These are phyloP conservation scores for Usnea hakonensis DNA, from an alignment of 495 filamentous ascomycete species.

Conservation along the genomic window DNA sequence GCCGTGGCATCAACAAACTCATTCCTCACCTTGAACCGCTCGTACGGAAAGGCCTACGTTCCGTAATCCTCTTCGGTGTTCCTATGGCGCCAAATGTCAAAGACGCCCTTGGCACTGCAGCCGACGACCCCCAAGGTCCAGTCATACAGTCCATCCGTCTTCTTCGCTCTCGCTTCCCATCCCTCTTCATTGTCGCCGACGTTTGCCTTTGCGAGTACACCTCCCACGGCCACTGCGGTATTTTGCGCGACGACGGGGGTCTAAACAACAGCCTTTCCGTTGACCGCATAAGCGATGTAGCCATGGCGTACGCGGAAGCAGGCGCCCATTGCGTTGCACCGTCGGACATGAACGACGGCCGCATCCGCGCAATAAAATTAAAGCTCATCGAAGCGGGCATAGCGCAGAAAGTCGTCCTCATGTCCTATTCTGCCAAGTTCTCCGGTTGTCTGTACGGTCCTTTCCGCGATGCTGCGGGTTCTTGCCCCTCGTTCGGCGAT, in stretches of 20 bases:
- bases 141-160: slow-evolving; percentile 80
- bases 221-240: slow-evolving; percentile 96
- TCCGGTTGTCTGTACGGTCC: slow-evolving; percentile 93
- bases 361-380: slow-evolving; percentile 91
- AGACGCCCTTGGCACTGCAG: slow-evolving; percentile 85
- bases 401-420: slow-evolving; percentile 79
- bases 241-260: slow-evolving; percentile 81
- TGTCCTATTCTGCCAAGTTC: slow-evolving; percentile 98
- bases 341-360: slow-evolving; percentile 97
- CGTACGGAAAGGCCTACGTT: slow-evolving; percentile 77
- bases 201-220: slow-evolving; percentile 99
- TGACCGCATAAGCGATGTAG: slow-evolving; percentile 87
- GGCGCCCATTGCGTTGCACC: slow-evolving; percentile 96
- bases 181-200: slow-evolving; percentile 82
- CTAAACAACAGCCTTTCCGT: slow-evolving; percentile 89
- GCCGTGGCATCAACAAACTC: slow-evolving; percentile 78
- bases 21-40: slow-evolving; percentile 78
- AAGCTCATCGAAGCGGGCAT: slow-evolving; percentile 89
- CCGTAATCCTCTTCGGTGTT: slow-evolving; percentile 93
- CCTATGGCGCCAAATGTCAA: slow-evolving; percentile 72
- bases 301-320: slow-evolving; percentile 83
- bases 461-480: slow-evolving; percentile 93
- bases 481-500: slow-evolving; percentile 86
- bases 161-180: slow-evolving; percentile 72
- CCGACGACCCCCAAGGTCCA: slow-evolving; percentile 86